Evolutionary conservation across 495 filamentous ascomycete species (phyloP), one percentile per base, ranked within the genome.

Genomic region (Cryomyces minteri): DNA sequence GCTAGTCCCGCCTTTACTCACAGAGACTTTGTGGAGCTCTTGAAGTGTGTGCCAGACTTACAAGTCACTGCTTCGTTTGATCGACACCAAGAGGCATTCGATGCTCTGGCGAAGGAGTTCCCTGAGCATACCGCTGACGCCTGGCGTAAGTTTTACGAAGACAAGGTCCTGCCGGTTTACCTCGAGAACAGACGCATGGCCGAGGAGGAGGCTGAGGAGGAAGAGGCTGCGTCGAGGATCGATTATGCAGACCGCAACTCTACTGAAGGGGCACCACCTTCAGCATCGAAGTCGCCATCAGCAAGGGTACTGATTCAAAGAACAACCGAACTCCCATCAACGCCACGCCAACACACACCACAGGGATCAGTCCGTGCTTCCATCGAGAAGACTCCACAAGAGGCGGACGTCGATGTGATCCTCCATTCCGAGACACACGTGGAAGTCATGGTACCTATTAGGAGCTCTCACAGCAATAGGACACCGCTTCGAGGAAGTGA

Each of bases 61-160:
- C 39, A 40, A 36, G 43, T 38, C 11, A 44, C 54, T 25, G 2
- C 18, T 12, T 34, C 28, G 7, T 40, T 33, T n/a, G 38, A 50
- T 29, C 30, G 36, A 7, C 7, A 18, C 1, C 42, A 33, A 9
- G 43, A 40, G 25, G 53, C 51, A 4, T 58, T 53, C 53, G 29
- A 43, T 6, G 46, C 45, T 9, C 54, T 44, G 48, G 50, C 50
- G 5, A 18, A 45, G 7, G 25, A 36, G 4, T 32, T 32, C 10
- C 40, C 48, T n/a, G n/a, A 31, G n/a, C 50, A 54, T 39, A 43
- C 50, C 5, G 53, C 43, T 0, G 34, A 48, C 12, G 32, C 34
- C 12, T 58, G 55, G 55, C 42, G 32, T 4, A n/a, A 30, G 30
- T 53, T 46, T 33, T 58, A 47, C 40, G 43, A 51, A 18, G 31